Conservation (phyloP, 805 yeast genomes). For the Wickerhamiella sergipiensis region DNA sequence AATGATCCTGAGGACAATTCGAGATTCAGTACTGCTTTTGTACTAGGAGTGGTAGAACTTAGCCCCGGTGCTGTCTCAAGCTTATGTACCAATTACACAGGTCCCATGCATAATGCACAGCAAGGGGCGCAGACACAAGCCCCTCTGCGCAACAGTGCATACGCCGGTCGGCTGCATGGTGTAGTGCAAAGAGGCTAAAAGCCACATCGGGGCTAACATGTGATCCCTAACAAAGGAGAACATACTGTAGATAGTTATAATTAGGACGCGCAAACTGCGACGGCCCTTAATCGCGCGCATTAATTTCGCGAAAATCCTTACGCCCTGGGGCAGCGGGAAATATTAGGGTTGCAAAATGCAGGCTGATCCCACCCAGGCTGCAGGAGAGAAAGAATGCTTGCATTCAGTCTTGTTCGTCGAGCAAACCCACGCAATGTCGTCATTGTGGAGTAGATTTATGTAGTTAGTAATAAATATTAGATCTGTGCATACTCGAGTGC, state of each 20-base stretch:
- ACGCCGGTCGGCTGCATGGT: background rate
- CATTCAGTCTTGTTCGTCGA: background rate
- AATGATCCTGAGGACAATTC: background rate
- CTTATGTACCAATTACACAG: background rate
- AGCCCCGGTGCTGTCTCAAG: background rate
- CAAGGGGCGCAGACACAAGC: slow-evolving; percentile 1
- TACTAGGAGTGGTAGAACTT: background rate
- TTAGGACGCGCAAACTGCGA: background rate
- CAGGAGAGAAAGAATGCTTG: background rate
- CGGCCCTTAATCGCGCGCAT: background rate
- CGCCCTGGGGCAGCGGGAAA: background rate
- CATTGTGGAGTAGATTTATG: background rate
- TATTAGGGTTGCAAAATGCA: background rate
- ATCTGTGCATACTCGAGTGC: background rate
- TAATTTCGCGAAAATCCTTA: background rate
- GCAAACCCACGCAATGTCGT: background rate
- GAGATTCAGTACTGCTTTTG: background rate
- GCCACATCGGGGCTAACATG: background rate
- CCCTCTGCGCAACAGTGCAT: background rate
- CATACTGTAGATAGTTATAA: background rate
- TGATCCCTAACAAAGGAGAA: background rate
- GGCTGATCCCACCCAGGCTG: background rate
- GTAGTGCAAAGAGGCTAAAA: background rate
- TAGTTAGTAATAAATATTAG: background rate
- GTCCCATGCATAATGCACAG: background rate